phyloP scores from a whole-genome alignment of 2,329 filamentous ascomycete species.

The Aspergillus texensis region DNA sequence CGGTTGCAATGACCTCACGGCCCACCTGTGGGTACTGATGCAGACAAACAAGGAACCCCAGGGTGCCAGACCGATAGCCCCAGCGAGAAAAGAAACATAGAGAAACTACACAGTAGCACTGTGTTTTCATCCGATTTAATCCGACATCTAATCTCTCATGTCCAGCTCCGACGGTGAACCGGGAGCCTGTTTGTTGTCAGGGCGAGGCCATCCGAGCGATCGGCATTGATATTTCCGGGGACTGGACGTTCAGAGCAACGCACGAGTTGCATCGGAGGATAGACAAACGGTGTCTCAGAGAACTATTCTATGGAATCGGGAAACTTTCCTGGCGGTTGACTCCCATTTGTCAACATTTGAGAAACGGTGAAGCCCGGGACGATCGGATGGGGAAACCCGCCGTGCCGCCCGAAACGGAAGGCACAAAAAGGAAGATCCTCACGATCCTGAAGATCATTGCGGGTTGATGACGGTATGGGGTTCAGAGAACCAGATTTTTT shows the following conservation, averaged over 20 bases:
- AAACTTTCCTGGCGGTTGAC: not conserved
- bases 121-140: not conserved
- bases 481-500: not conserved
- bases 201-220: not conserved
- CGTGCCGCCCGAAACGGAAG: not conserved
- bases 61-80: not conserved
- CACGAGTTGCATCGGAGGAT: not conserved
- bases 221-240: not conserved
- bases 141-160: not conserved
- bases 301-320: not conserved
- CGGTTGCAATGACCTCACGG: not conserved
- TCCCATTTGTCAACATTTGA: not conserved
- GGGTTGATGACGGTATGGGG: constrained; percentile 7
- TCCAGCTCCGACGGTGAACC: not conserved
- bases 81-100: not conserved
- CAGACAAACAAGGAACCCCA: not conserved
- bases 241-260: not conserved
- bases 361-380: not conserved
- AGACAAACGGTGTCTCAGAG: not conserved
- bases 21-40: not conserved
- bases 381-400: constrained; percentile 4
- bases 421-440: constrained; percentile 1
- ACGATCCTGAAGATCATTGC: constrained; percentile 8
- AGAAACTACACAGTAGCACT: not conserved
- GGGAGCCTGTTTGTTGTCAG: not conserved